Conservation (phyloP, 2,329 filamentous ascomycete species). For the Atkinsonella texensis region DNA sequence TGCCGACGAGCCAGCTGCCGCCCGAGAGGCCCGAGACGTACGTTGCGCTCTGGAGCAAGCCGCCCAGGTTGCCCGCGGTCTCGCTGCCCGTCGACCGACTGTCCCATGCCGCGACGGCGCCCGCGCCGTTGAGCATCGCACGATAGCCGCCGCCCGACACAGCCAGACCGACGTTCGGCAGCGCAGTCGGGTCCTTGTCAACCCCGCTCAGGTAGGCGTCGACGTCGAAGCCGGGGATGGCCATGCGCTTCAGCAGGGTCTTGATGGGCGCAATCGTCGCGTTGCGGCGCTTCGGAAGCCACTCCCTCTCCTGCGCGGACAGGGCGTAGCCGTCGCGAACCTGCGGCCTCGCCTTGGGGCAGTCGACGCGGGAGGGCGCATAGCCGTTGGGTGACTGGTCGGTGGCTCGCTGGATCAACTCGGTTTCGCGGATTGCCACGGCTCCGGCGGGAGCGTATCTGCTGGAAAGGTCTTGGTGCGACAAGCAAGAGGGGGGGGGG, state of each 20-base stretch:
- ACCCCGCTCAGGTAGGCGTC: slow-evolving; percentile 47
- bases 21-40: slow-evolving; percentile 75
- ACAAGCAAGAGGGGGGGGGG: too few relatives aligned
- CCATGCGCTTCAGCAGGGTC: slow-evolving; percentile 57
- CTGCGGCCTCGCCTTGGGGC: slow-evolving; percentile 55
- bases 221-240: slow-evolving; percentile 71
- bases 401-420: slow-evolving; percentile 16
- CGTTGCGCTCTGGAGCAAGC: slow-evolving; percentile 67
- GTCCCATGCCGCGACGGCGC: slow-evolving; percentile 70
- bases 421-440: slow-evolving; percentile 1
- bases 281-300: slow-evolving; percentile 59
- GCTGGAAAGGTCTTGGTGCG: background rate
- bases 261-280: slow-evolving; percentile 66
- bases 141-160: slow-evolving; percentile 77
- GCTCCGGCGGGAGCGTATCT: background rate
- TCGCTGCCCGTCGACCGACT: slow-evolving; percentile 43
- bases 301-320: slow-evolving; percentile 58
- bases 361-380: slow-evolving; percentile 53
- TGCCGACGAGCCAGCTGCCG: slow-evolving; percentile 76
- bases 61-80: slow-evolving; percentile 56
- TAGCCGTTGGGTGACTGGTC: slow-evolving; percentile 42
- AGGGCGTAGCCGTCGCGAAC: slow-evolving; percentile 51
- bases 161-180: slow-evolving; percentile 58
- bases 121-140: slow-evolving; percentile 74
- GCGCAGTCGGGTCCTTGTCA: slow-evolving; percentile 19